Conservation (phyloP, 2,329 filamentous ascomycete genomes). For the Chrysosporium queenslandicum region DNA sequence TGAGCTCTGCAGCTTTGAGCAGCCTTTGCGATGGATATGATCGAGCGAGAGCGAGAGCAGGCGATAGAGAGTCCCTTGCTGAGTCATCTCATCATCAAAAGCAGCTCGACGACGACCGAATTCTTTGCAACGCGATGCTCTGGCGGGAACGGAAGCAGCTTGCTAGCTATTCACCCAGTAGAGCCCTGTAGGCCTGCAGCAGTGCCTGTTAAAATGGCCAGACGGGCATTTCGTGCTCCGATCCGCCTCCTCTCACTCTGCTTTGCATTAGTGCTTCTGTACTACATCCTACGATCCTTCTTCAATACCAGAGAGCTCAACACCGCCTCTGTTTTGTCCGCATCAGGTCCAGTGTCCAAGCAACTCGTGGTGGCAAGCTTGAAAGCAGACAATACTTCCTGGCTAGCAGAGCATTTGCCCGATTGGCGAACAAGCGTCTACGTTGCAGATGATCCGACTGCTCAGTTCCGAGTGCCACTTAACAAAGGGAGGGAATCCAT, state of each 20-base stretch:
- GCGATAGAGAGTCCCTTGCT: no score
- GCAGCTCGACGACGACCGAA: no score
- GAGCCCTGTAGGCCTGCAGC: background rate
- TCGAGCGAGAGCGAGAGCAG: background rate
- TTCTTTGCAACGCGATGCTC: no score
- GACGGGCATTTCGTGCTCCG: background rate
- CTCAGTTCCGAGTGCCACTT: slow-evolving; percentile 40
- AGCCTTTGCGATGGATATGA: background rate
- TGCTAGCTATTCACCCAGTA: background rate
- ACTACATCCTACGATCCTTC: slow-evolving; percentile 1
- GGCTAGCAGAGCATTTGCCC: slow-evolving; percentile 32
- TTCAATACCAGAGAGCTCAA: background rate
- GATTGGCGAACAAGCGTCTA: slow-evolving; percentile 48
- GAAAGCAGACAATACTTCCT: slow-evolving; percentile 32
- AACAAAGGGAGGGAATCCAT: slow-evolving; percentile 39
- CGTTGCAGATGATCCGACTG: slow-evolving; percentile 43
- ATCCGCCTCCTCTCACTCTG: background rate
- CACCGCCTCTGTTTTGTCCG: background rate
- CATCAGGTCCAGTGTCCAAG: slow-evolving; percentile 1
- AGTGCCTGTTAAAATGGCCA: background rate
- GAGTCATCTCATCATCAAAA: background rate
- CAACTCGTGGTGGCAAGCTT: slow-evolving; percentile 33
- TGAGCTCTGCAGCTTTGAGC: no score
- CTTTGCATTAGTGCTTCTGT: background rate
- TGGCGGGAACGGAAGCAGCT: no score